Evolutionary conservation across 2,329 filamentous ascomycete genomes (phyloP), one percentile per base, ranked within the genome.

Genomic region (Coniochaeta pulveracea): DNA sequence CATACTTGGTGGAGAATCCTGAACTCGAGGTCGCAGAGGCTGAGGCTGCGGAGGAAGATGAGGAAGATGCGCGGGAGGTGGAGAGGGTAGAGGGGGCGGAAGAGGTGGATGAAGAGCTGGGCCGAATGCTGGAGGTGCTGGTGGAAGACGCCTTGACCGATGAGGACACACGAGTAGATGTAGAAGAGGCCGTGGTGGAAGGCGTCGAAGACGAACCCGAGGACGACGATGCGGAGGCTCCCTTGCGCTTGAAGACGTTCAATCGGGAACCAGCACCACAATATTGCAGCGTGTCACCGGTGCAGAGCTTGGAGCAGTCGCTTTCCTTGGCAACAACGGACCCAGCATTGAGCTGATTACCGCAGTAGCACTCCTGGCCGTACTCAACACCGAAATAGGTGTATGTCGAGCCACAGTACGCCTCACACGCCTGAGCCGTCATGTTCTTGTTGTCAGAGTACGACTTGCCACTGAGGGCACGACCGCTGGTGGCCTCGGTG

Each of bases 341-440:
- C 4, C 33, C 33, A 4, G 33, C n/a, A 15, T 34, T 34, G 15
- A 34, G 24, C 25, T 41, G 39, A n/a, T 43, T 42, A 12, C 42
- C 42, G 30, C 43, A 45, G 26, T 43, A 45, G 26, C 43, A 45
- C 26, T 45, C 43, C 9, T 38, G 38, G 6, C 28, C 34, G 15
- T 40, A 45, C 33, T 43, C 43, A n/a, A 42, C 40, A 12, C 43
- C 43, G 38, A 45, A 43, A 28, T 42, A 45, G 22, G 19, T 22
- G 31, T 40, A 43, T 4, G 35, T 33, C 19, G 40, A 39, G 4
- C 34, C 37, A 18, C 43, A 43, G 23, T 40, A 45, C 12, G 34
- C 33, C 19, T 36, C 40, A 28, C 43, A 45, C 16, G 11, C 35
- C 37, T 45, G 35, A 8, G 41, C 34, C 6, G 37, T 43, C 34